Percentiles rank a stretch among this genome's conserved stretches.
phyloP scores from a whole-genome alignment of 768 basidiomycete species.

The Russula abietina region DNA sequence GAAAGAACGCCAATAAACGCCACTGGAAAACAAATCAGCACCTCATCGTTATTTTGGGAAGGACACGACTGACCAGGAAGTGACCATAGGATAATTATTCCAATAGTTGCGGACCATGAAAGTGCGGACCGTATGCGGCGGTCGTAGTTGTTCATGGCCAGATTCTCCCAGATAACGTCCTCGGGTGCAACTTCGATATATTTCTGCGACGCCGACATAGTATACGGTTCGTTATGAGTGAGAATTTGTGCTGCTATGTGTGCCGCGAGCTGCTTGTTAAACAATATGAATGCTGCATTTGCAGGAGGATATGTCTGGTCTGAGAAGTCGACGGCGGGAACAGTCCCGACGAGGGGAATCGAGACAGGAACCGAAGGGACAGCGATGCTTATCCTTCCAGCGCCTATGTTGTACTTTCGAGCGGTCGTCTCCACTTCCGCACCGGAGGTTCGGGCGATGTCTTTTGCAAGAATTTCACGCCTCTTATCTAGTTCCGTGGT shows the following conservation, averaged over 20 bases:
- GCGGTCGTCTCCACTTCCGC: conserved; percentile 23
- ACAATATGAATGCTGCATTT: conserved; percentile 77
- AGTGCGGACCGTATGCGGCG: conserved; percentile 35
- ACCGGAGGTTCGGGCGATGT: conserved; percentile 28
- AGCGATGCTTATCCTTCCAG: conserved; percentile 27
- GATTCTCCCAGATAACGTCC: conserved; percentile 90
- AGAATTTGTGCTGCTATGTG: conserved; percentile 77
- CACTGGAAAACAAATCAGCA: conserved; percentile 22
- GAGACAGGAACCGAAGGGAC: conserved; percentile 15
- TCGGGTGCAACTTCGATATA: conserved; percentile 79
- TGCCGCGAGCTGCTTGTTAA: conserved; percentile 88
- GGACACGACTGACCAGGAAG: conserved; percentile 54
- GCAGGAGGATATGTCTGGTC: conserved; percentile 33
- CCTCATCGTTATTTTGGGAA: neutral
- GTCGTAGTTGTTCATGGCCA: conserved; percentile 87
- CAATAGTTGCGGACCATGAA: conserved; percentile 72
- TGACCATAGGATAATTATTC: conserved; percentile 81
- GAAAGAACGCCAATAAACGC: conserved; percentile 75
- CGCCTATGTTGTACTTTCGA: conserved; percentile 22
- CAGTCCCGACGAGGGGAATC: conserved; percentile 18
- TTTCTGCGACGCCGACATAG: conserved; percentile 55
- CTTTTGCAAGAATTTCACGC: conserved; percentile 30
- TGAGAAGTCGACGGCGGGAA: conserved; percentile 20
- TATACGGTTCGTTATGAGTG: conserved; percentile 74
- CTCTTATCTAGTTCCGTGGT: conserved; percentile 26